phyloP scores from a whole-genome alignment of 169 alveolate species.

The Plasmodium berghei region DNA sequence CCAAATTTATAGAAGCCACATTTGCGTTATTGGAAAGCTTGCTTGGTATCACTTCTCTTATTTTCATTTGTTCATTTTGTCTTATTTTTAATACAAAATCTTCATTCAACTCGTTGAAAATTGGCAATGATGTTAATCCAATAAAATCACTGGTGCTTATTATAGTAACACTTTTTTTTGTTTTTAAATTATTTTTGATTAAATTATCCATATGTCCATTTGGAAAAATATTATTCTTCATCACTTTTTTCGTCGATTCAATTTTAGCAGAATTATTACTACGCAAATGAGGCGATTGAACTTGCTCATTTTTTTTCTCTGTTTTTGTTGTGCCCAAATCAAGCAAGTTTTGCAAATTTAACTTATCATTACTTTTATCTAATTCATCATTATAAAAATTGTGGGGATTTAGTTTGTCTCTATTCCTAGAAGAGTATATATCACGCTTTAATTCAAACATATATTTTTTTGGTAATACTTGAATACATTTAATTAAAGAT shows the following conservation, averaged over 20 bases:
- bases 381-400: not conserved
- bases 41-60: conserved; percentile 3
- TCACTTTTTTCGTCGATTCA: not conserved
- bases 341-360: not conserved
- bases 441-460: conserved; percentile 43
- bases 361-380: not conserved
- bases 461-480: conserved; percentile 28
- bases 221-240: too few relatives aligned
- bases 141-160: conserved; percentile 39
- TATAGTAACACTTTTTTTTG: conserved; percentile 34
- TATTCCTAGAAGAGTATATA: not conserved
- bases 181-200: conserved; percentile 11
- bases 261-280: not conserved
- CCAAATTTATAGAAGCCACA: not conserved
- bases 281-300: not conserved
- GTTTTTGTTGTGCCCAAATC: not conserved
- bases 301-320: not conserved
- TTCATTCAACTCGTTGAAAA: conserved; percentile 69
- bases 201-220: not conserved
- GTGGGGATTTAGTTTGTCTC: not conserved
- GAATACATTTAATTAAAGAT: conserved; percentile 13
- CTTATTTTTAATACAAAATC: conserved; percentile 40
- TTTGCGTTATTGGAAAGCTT: not conserved
- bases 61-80: conserved; percentile 9
- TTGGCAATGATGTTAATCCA: conserved; percentile 25